These are phyloP conservation scores for Saxophila tyrrhenica DNA, from an alignment of 495 filamentous ascomycete genomes.

Conservation along the genomic window DNA sequence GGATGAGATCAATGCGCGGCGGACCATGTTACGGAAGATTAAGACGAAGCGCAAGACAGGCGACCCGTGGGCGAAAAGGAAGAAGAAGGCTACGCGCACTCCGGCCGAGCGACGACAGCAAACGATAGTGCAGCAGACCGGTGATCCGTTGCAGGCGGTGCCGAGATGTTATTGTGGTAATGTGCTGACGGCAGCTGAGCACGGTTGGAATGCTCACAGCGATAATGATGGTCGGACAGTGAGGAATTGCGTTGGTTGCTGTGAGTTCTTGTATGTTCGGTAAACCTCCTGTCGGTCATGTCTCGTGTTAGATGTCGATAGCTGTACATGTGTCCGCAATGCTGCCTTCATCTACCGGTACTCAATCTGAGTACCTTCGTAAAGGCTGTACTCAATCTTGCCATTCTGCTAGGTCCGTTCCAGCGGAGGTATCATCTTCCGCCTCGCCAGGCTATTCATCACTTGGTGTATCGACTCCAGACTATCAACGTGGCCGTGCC, in stretches of 20 bases:
- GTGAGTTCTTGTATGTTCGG: not conserved
- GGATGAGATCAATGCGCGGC: not conserved
- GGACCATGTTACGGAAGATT: not conserved
- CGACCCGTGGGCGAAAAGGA: not conserved
- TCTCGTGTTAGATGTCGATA: too few species aligned
- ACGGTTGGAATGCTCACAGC: not conserved
- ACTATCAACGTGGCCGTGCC: conserved; percentile 30
- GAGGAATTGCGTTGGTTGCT: conserved; percentile 1
- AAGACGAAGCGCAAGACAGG: not conserved
- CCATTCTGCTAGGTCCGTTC: too few species aligned
- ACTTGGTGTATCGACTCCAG: conserved; percentile 26
- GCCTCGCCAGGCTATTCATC: conserved; percentile 19
- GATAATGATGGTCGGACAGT: not conserved
- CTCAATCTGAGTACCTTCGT: too few species aligned
- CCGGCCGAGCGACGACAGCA: not conserved
- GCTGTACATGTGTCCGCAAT: too few species aligned
- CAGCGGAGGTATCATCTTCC: conserved; percentile 27
- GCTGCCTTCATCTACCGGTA: too few species aligned
- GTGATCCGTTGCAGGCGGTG: not conserved
- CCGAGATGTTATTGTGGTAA: not conserved
- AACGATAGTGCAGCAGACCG: not conserved
- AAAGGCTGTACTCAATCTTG: too few species aligned
- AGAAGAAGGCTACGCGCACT: not conserved
- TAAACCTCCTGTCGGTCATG: too few species aligned
- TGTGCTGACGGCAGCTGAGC: not conserved